A percentile compares a stretch with the other conserved stretches of the same genome.
Conservation (phyloP, 1,284 basidiomycete species). For the Trametes polyzona region DNA sequence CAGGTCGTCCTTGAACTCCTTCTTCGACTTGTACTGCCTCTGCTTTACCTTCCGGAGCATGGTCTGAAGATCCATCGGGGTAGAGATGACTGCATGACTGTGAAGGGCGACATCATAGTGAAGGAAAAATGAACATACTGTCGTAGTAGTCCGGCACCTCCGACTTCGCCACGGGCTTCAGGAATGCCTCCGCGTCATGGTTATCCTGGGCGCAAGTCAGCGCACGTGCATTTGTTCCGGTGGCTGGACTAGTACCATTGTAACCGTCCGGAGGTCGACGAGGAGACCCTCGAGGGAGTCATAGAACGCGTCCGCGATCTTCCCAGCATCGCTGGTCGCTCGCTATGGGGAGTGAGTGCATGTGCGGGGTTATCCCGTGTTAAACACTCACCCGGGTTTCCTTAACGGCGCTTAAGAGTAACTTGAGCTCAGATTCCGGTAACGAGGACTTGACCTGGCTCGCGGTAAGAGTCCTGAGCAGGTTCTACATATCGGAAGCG, state of each 20-base stretch:
- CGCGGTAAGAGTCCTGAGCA: slow-evolving; percentile 75
- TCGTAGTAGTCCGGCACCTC: slow-evolving; percentile 92
- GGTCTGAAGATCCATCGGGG: slow-evolving; percentile 94
- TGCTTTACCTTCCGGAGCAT: slow-evolving; percentile 93
- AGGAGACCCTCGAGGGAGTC: slow-evolving; percentile 89
- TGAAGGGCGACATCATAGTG: slow-evolving; percentile 7
- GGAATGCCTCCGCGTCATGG: slow-evolving; percentile 86
- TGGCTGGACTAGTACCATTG: slow-evolving; percentile 54
- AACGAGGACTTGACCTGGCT: slow-evolving; percentile 58
- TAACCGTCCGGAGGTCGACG: slow-evolving; percentile 78
- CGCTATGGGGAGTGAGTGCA: slow-evolving; percentile 40
- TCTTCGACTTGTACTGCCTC: slow-evolving; percentile 91
- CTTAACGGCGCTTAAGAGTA: slow-evolving; percentile 74
- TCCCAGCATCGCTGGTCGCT: slow-evolving; percentile 64
- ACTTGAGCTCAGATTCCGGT: slow-evolving; percentile 66
- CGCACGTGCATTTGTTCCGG: slow-evolving; percentile 16
- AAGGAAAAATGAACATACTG: slow-evolving; percentile 49
- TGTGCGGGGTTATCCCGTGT: slow-evolving; percentile 12
- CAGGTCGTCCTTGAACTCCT: slow-evolving; percentile 91
- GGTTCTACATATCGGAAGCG: slow-evolving; percentile 53
- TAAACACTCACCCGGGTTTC: slow-evolving; percentile 67
- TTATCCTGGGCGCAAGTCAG: slow-evolving; percentile 60
- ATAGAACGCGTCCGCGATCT: slow-evolving; percentile 87
- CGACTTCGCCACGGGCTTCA: slow-evolving; percentile 85
- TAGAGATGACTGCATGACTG: slow-evolving; percentile 69